phyloP scores from a whole-genome alignment of 257 asterid species.

The Euphrasia confusa region DNA sequence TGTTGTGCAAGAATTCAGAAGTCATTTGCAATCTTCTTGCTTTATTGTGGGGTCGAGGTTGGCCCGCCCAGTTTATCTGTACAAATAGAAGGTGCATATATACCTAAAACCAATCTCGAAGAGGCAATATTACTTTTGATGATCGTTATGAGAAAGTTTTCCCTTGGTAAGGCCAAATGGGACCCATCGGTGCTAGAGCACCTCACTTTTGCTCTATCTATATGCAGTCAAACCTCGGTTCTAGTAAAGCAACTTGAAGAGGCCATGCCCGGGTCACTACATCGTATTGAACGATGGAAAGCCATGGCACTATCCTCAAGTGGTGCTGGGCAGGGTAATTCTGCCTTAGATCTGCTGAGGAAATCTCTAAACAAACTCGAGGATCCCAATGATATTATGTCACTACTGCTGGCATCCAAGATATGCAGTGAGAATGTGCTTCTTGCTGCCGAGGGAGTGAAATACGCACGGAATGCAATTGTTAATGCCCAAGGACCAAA shows the following conservation, averaged over 20 bases:
- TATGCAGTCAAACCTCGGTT: conserved; percentile 80
- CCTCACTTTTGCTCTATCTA: conserved; percentile 78
- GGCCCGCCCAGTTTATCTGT: conserved; percentile 84
- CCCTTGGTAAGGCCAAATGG: conserved; percentile 79
- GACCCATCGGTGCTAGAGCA: conserved; percentile 87
- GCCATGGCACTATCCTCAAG: conserved; percentile 68
- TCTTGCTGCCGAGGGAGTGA: conserved; percentile 88
- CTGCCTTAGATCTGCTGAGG: conserved; percentile 72
- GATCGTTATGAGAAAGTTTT: conserved; percentile 88
- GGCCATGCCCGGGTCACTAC: conserved; percentile 73
- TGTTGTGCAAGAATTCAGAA: conserved; percentile 95
- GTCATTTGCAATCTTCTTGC: conserved; percentile 80
- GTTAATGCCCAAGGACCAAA: conserved; percentile 47
- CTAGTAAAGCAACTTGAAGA: conserved; percentile 87
- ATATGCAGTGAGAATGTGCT: conserved; percentile 67
- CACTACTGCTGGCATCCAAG: conserved; percentile 78
- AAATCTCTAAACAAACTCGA: conserved; percentile 69
- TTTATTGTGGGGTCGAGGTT: conserved; percentile 81
- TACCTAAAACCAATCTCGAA: conserved; percentile 87
- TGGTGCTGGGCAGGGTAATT: conserved; percentile 63
- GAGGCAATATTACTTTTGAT: conserved; percentile 88
- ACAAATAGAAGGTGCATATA: conserved; percentile 82
- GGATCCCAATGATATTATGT: conserved; percentile 75
- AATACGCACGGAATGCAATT: conserved; percentile 70
- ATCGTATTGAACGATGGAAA: conserved; percentile 83